Conservation (phyloP, 495 filamentous ascomycete genomes). For the Aspergillus egyptiacus region DNA sequence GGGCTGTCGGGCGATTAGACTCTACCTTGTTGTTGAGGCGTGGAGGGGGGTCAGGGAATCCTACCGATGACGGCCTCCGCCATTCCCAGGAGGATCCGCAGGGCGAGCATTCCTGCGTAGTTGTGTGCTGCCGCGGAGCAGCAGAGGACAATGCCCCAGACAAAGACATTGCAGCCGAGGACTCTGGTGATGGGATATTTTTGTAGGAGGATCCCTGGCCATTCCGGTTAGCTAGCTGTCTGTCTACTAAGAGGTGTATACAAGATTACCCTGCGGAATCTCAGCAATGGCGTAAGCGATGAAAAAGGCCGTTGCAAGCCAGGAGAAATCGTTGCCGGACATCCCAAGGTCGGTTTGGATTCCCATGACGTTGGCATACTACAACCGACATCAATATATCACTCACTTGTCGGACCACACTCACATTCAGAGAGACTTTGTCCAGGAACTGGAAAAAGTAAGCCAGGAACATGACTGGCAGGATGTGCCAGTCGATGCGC, state of each 20-base stretch:
- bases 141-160: conserved; percentile 56
- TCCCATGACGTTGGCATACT: conserved; percentile 57
- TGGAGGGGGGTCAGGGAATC: background rate
- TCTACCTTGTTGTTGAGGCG: background rate
- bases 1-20: conserved; percentile 20
- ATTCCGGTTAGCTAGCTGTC: background rate
- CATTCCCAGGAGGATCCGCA: conserved; percentile 56
- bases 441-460: conserved; percentile 64
- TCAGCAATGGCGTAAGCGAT: conserved; percentile 51
- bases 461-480: conserved; percentile 54
- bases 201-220: conserved; percentile 38
- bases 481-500: conserved; percentile 49
- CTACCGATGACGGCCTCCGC: conserved; percentile 57
- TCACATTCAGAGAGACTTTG: conserved; percentile 57
- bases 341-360: conserved; percentile 44
- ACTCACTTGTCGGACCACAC: conserved; percentile 12
- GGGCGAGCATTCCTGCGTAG: conserved; percentile 38
- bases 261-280: conserved; percentile 44
- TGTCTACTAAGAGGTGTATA: background rate
- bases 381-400: conserved; percentile 23
- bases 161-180: conserved; percentile 47
- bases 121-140: conserved; percentile 49
- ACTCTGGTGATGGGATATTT: conserved; percentile 51
- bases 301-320: conserved; percentile 50
- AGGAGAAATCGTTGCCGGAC: conserved; percentile 49